Evolutionary conservation across 345 rosid genomes (phyloP).

Genomic region (Boechera divaricarpa): DNA sequence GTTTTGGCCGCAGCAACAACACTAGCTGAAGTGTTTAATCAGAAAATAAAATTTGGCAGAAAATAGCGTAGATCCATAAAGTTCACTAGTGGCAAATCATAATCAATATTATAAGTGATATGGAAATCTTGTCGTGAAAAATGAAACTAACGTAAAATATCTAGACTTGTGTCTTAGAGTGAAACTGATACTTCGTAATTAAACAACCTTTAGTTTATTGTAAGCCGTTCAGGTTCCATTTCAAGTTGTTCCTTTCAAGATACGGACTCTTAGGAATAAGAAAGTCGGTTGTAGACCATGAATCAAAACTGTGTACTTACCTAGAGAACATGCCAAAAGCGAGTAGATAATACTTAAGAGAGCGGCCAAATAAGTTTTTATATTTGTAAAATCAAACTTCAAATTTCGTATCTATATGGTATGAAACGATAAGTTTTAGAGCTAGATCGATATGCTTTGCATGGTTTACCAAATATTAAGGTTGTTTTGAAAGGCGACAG

Average conservation of each 20-base stretch:
- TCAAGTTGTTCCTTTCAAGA: conserved; percentile 13
- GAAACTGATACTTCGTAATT: conserved; percentile 7
- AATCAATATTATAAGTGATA: too few species aligned
- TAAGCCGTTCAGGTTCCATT: background rate
- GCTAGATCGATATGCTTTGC: background rate
- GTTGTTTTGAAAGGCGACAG: background rate
- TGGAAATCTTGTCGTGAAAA: background rate
- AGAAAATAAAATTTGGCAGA: too few species aligned
- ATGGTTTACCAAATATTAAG: background rate
- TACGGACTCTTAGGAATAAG: conserved; percentile 10
- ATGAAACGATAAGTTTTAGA: too few species aligned
- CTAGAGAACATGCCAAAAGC: conserved; percentile 8
- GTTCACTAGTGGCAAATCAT: too few species aligned
- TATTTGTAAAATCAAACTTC: background rate
- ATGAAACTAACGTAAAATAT: too few species aligned
- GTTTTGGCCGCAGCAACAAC: too few species aligned
- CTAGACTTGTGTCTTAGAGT: too few species aligned
- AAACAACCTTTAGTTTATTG: background rate
- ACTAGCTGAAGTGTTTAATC: too few species aligned
- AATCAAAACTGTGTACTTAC: background rate
- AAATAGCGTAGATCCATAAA: too few species aligned
- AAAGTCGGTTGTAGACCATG: background rate
- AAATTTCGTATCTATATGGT: background rate
- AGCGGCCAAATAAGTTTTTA: background rate
- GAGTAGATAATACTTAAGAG: conserved; percentile 9